Evolutionary conservation across 1,284 basidiomycete genomes (phyloP).

Genomic region (Thecaphora thlaspeos): DNA sequence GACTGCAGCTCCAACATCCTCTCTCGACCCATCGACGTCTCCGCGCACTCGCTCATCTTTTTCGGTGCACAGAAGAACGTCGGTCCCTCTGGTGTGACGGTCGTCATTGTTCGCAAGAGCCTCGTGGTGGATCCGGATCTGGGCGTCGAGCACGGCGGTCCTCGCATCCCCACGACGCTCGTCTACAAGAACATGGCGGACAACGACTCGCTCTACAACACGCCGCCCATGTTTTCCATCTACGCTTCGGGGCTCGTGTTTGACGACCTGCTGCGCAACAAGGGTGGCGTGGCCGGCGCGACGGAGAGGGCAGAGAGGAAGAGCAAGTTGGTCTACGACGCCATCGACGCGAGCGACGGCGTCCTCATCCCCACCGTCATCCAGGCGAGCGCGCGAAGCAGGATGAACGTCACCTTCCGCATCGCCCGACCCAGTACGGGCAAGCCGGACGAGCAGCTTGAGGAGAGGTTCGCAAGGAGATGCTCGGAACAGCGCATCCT

Average conservation of each 20-base stretch:
- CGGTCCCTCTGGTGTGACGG: constrained; percentile 87
- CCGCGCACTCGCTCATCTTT: constrained; percentile 75
- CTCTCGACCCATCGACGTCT: constrained; percentile 85
- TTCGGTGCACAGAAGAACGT: constrained; percentile 99
- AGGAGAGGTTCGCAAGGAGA: constrained; percentile 43
- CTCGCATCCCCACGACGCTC: constrained; percentile 72
- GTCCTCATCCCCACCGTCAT: constrained; percentile 44
- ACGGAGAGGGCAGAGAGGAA: constrained; percentile 38
- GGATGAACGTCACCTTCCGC: constrained; percentile 57
- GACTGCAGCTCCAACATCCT: constrained; percentile 98
- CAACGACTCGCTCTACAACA: constrained; percentile 84
- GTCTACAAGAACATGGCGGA: constrained; percentile 84
- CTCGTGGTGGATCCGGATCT: constrained; percentile 61
- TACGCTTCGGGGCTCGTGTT: constrained; percentile 89
- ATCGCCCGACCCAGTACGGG: constrained; percentile 27
- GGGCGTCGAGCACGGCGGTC: constrained; percentile 60
- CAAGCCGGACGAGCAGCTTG: constrained; percentile 41
- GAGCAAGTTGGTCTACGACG: constrained; percentile 40
- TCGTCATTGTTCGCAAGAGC: constrained; percentile 89
- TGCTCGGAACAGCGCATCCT: constrained; percentile 42
- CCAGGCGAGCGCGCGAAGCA: constrained; percentile 42
- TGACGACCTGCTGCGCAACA: constrained; percentile 64
- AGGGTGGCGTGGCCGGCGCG: constrained; percentile 68
- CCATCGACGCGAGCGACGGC: constrained; percentile 37
- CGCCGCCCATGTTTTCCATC: constrained; percentile 87